Conservation (phyloP, 2,329 filamentous ascomycete genomes). For the Aaosphaeria pasadenensis region DNA sequence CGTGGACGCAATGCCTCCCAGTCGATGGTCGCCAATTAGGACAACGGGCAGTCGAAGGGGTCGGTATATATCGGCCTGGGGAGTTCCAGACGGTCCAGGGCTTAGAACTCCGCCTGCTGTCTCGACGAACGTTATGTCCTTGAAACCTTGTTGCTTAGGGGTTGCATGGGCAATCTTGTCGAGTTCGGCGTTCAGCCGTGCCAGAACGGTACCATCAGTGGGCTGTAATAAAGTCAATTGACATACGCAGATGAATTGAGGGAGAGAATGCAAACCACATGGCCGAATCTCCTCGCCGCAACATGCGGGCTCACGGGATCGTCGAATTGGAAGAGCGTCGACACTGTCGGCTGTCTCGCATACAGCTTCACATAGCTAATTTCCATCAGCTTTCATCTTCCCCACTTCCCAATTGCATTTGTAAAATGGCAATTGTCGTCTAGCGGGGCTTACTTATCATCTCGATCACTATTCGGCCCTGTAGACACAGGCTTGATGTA, state of each 20-base stretch:
- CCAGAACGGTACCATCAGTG: slow-evolving; percentile 17
- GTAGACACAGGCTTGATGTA: slow-evolving; percentile 85
- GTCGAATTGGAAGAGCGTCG: slow-evolving; percentile 68
- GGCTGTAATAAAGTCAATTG: slow-evolving; percentile 16
- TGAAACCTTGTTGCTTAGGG: slow-evolving; percentile 1
- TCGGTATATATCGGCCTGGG: slow-evolving; percentile 75
- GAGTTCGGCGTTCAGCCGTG: slow-evolving; percentile 14
- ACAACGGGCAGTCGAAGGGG: slow-evolving; percentile 71
- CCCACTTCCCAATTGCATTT: background rate
- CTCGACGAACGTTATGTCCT: slow-evolving; percentile 61
- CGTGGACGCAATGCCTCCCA: slow-evolving; percentile 78
- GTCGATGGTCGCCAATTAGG: slow-evolving; percentile 69
- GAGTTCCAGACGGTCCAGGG: slow-evolving; percentile 70
- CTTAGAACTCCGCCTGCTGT: slow-evolving; percentile 82
- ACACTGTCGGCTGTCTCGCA: slow-evolving; percentile 51
- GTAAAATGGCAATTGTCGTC: background rate
- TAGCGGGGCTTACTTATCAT: slow-evolving; percentile 57
- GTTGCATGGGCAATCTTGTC: slow-evolving; percentile 8
- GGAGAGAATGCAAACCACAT: slow-evolving; percentile 13
- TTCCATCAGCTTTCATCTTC: slow-evolving; percentile 2
- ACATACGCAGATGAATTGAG: background rate
- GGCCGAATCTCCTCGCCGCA: slow-evolving; percentile 50
- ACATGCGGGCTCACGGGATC: slow-evolving; percentile 76
- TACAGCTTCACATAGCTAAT: slow-evolving; percentile 62
- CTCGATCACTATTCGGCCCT: slow-evolving; percentile 65